A percentile compares a stretch with the other conserved stretches of the same genome.
Conservation (phyloP, 1,284 basidiomycete species). For the Stereum hirsutum region DNA sequence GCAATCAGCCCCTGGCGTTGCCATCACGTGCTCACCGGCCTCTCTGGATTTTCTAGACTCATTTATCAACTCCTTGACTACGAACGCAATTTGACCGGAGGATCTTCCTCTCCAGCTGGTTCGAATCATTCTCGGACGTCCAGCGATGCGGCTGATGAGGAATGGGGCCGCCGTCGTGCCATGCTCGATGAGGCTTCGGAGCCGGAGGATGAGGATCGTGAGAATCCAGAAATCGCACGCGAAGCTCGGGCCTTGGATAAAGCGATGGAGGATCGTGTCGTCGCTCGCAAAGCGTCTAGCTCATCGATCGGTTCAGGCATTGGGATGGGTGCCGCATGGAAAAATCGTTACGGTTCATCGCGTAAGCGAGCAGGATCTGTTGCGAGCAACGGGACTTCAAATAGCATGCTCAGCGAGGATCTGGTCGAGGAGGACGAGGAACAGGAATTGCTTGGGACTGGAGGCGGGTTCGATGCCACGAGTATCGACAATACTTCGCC, state of each 20-base stretch:
- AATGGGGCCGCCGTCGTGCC: conserved; percentile 70
- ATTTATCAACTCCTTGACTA: conserved; percentile 96
- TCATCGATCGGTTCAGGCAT: conserved; percentile 58
- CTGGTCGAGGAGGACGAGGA: conserved; percentile 78
- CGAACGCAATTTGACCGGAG: conserved; percentile 67
- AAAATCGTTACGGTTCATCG: conserved; percentile 39
- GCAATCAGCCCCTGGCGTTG: not conserved
- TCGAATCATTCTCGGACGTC: conserved; percentile 46
- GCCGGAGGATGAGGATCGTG: conserved; percentile 40
- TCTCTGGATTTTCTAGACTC: conserved; percentile 42
- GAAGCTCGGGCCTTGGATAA: conserved; percentile 72
- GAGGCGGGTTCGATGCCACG: conserved; percentile 49
- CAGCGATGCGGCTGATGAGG: conserved; percentile 64
- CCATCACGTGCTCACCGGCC: conserved; percentile 1
- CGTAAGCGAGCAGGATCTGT: conserved; percentile 67
- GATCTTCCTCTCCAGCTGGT: conserved; percentile 34
- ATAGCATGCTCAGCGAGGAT: conserved; percentile 68
- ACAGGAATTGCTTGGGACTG: conserved; percentile 55
- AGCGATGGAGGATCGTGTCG: conserved; percentile 73
- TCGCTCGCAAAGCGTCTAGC: conserved; percentile 62
- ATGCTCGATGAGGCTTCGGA: conserved; percentile 52
- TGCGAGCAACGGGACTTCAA: conserved; percentile 54
- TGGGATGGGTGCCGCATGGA: conserved; percentile 61
- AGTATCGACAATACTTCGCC: conserved; percentile 26
- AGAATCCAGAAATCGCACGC: conserved; percentile 51